These are phyloP conservation scores for Penicillium waksmanii DNA, from an alignment of 495 filamentous ascomycete species.

Conservation along the genomic window DNA sequence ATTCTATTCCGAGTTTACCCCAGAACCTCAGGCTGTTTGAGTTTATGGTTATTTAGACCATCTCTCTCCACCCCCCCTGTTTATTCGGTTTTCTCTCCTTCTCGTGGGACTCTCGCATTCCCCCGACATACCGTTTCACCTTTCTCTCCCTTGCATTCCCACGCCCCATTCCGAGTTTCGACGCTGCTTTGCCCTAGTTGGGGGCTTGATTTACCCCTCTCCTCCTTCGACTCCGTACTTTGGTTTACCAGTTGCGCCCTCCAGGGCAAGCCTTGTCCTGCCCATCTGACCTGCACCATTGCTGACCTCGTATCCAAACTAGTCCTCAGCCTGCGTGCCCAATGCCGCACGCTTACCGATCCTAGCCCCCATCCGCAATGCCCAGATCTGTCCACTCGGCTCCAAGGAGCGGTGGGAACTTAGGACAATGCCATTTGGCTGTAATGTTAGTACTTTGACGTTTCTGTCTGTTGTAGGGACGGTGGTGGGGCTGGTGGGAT, in stretches of 20 bases:
- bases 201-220: too few relatives aligned
- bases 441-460: slow-evolving; percentile 53
- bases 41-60: too few relatives aligned
- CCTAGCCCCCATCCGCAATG: slow-evolving; percentile 47
- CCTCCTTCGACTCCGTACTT: too few relatives aligned
- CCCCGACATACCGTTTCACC: not conserved
- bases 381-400: slow-evolving; percentile 51
- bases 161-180: not conserved
- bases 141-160: not conserved
- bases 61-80: too few relatives aligned
- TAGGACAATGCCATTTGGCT: slow-evolving; percentile 51
- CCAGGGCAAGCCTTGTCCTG: too few relatives aligned
- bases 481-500: slow-evolving; percentile 39
- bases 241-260: too few relatives aligned
- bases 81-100: not conserved
- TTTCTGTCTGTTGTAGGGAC: slow-evolving; percentile 46
- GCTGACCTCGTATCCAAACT: not conserved
- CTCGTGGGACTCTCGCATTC: not conserved
- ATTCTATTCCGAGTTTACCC: not conserved
- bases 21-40: too few relatives aligned
- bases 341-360: slow-evolving; percentile 47
- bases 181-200: too few relatives aligned
- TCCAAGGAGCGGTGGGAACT: slow-evolving; percentile 58
- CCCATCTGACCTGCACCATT: too few relatives aligned
- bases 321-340: slow-evolving; percentile 57